A percentile compares a stretch with the other conserved stretches of the same genome.
Evolutionary conservation across 768 basidiomycete genomes (phyloP).

Genomic region (Strobilomyces confusus): DNA sequence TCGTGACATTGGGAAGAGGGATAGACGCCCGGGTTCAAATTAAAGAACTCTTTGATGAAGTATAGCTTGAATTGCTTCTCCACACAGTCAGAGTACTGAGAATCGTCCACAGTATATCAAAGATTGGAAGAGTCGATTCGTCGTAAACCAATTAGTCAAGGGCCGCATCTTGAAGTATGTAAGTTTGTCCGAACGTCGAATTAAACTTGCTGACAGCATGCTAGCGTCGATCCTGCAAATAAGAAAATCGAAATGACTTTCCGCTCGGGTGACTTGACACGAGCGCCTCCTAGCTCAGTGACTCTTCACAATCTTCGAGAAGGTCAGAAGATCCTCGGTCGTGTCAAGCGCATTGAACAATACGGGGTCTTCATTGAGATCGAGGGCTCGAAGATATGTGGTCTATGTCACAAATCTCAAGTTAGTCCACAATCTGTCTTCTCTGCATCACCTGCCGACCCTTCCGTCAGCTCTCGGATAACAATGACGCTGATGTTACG

Average conservation of each 20-base stretch:
- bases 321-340: constrained; percentile 78
- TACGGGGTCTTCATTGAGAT: constrained; percentile 95
- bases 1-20: constrained; percentile 79
- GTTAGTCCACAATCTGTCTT: constrained; percentile 36
- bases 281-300: constrained; percentile 33
- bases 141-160: constrained; percentile 76
- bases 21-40: constrained; percentile 93
- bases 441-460: neutral
- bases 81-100: constrained; percentile 4
- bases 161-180: constrained; percentile 79
- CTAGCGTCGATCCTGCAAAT: constrained; percentile 63
- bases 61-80: constrained; percentile 17
- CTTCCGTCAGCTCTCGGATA: constrained; percentile 73
- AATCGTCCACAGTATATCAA: constrained; percentile 69
- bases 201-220: constrained; percentile 6
- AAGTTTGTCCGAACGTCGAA: neutral
- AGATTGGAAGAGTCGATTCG: constrained; percentile 88
- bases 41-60: constrained; percentile 87
- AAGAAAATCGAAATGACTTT: constrained; percentile 92
- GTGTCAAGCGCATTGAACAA: constrained; percentile 76
- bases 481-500: constrained; percentile 72
- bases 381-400: constrained; percentile 76
- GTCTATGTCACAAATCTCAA: constrained; percentile 93
- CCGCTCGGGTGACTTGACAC: constrained; percentile 56
- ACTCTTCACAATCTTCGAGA: constrained; percentile 56